Base-by-base conservation (phyloP, 129 eudicot genomes). In the Saposhnikovia divaricata region DNA sequence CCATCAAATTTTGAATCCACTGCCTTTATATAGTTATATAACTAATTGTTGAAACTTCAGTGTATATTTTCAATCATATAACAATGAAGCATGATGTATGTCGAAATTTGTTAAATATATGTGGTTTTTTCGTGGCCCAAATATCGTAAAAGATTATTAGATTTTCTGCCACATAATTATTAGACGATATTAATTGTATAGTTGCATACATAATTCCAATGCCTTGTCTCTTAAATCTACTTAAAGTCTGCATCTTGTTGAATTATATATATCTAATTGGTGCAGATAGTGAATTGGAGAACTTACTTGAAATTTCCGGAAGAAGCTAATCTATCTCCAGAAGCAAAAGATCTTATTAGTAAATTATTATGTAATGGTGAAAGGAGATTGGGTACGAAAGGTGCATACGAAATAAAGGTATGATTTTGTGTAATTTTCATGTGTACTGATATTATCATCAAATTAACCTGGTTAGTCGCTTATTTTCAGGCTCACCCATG, bases 281-380 rank as follows among this genome's bases (percentile, higher is more conserved):
- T 80, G 81, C 89, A 95, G 99, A 95, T 95, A 59, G 99, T 95
- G 66, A 95, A 92, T 85, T 95, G 99, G 99, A 90, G 99, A 86
- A 93, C 96, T 61, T 92, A 95, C 85, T 84, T 95, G 34, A 95
- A 95, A 83, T 95, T 95, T 88, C 99, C 99, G 0, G 99, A 95
- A 81, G 99, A 95, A 85, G 97, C 99, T 73, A 95, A 86, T 57
- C 81, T 95, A 48, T 95, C 97, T 11, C 89, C 89, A 14, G 99
- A 95, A 84, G 99, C 99, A 71, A 95, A 95, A 85, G 97, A 95
- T 84, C 91, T 95, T 55, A 92, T 95, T 55, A 83, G 97, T 84
- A 95, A 90, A 84, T 96, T 95, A 69, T 85, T 95, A 75, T 95
- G 99, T 83, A 95, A 95, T 79, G 97, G 92, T 77, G 97, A 95